Base-by-base conservation (phyloP, 1,139 yeast genomes). In the Schizosaccharomyces versatilis region DNA sequence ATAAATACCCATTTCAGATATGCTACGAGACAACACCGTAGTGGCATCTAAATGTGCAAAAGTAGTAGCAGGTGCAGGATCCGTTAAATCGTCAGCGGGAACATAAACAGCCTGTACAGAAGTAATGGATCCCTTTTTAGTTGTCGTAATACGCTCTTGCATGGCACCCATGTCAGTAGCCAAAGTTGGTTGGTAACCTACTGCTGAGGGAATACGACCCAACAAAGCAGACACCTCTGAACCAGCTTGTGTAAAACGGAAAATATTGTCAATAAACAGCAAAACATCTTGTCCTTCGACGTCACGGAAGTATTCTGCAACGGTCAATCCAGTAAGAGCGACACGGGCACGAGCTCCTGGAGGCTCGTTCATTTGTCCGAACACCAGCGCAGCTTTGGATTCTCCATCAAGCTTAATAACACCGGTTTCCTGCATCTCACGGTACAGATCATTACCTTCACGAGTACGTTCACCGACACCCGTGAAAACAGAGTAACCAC, bases 401-500 rank as follows among this genome's bases (percentile, higher is more conserved):
- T 90, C 98, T 75, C 98, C 98, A 71, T 90, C 97, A 67, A 86
- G 80, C 84, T 90, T 86, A 75, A 90, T 90, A 76, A 90, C 97
- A 81, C 97, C 97, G 65, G 98, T 88, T 79, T 90, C 98, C 73
- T 82, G 86, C 98, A 90, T 90, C 79, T 90, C 98, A 80, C 95
- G 94, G 94, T 90, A 90, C 76, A 90, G 81, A 82, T 90, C 98
- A 80, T 90, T 90, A 85, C 98, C 98, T 78, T 90, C 98, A 84
- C 98, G 93, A 77, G 98, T 90, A 79, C 98, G 84, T 79, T 90
- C 98, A 81, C 98, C 98, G 75, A 90, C 98, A 85, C 98, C 98
- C 69, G 96, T 84, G 83, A 90, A 90, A 65, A 90, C 98, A 59
- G 98, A 90, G 94, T 88, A 90, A 83, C 98, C 98, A 85, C 98